Percentiles rank a stretch among this genome's conserved stretches.
phyloP scores from a whole-genome alignment of 2,329 filamentous ascomycete species.

The Pestalotiopsis sp. region DNA sequence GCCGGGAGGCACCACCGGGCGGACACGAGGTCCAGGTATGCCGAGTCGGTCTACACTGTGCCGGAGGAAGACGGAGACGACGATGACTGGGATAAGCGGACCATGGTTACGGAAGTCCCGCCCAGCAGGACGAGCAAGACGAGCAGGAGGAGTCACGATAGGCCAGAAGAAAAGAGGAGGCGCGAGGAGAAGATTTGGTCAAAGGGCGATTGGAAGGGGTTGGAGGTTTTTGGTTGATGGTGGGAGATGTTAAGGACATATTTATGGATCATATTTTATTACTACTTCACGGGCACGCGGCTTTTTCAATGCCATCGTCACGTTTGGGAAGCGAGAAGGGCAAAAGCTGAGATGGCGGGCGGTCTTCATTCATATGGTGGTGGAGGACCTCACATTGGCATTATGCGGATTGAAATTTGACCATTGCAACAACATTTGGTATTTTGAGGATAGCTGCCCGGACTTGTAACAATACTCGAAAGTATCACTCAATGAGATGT shows the following conservation, averaged over 20 bases:
- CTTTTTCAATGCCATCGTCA: too few relatives aligned
- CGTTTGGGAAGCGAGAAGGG: too few relatives aligned
- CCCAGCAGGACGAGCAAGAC: not conserved
- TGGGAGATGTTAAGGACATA: not conserved
- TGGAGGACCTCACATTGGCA: too few relatives aligned
- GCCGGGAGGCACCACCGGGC: not conserved
- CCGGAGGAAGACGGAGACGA: not conserved
- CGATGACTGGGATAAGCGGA: not conserved
- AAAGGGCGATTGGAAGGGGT: not conserved
- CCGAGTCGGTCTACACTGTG: not conserved
- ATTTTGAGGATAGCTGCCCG: too few relatives aligned
- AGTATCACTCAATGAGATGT: too few relatives aligned
- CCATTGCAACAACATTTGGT: too few relatives aligned
- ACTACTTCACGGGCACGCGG: too few relatives aligned
- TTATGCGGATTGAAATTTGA: too few relatives aligned
- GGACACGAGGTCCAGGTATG: not conserved
- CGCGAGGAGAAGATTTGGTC: conserved; percentile 1
- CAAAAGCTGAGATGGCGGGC: too few relatives aligned
- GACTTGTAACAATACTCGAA: too few relatives aligned
- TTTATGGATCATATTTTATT: too few relatives aligned
- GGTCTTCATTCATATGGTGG: too few relatives aligned
- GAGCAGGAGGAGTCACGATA: not conserved
- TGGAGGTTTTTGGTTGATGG: not conserved
- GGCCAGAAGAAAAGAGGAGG: not conserved
- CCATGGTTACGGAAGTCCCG: not conserved